Base-by-base conservation (phyloP, 768 basidiomycete species). In the Pleurotus citrinopileatus region DNA sequence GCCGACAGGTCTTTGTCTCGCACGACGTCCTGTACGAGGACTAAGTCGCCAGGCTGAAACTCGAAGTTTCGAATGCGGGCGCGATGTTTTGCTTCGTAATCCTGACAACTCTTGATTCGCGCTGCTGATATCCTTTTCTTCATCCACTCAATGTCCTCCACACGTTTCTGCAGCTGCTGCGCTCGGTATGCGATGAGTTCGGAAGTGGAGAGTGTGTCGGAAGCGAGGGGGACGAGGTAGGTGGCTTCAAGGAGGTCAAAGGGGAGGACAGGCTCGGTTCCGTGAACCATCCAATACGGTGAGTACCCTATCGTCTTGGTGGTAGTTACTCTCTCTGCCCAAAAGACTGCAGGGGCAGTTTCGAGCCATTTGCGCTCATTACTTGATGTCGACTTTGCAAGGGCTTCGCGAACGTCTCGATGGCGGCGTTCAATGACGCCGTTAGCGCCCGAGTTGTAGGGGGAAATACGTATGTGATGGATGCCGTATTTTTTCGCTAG, bases 381-480 rank as follows among this genome's bases (percentile, higher is more conserved):
- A 19, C 19, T 48, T 27, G 56, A 52, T 9, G 56, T 61, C 1
- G 59, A 54, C 27, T 71, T 71, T 50, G 69, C 52, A 0, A 71
- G 51, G 0, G 63, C 44, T 43, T 68, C 61, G 0, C 61, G 42
- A 10, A 69, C 43, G 23, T 52, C 48, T 12, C 25, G 56, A 43
- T 70, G 66, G 40, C 44, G 45, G 13, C 34, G 37, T 45, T 75
- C 68, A 3, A 72, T 61, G 0, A 70, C 54, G 0, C 74, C 66
- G 10, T 76, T 73, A 0, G 71, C 69, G 5, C 61, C 60, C 0
- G 66, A 70, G 45, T 74, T 74, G 56, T 74, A 75, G 0, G 63
- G 53, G 0, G 64, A 68, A 9, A 73, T 75, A 0, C 54, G 34
- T 7, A 73, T 73, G 28, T 55, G 42, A 26, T 67, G 69, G 4